Base-by-base conservation (phyloP, 169 alveolate species). In the Cryptosporidium sp. region DNA sequence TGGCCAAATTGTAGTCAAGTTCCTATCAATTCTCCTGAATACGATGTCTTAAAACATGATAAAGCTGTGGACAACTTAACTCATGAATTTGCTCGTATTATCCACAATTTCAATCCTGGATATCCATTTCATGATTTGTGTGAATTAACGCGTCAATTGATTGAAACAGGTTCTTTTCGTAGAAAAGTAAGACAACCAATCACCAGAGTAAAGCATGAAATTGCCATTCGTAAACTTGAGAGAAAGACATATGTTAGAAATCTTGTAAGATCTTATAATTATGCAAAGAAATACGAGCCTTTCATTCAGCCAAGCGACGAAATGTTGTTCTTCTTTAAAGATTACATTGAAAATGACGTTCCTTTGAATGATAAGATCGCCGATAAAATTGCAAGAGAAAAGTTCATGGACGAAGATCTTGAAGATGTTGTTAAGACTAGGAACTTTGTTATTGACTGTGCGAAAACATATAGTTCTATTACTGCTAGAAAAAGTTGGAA, bases 111-210 rank as follows among this genome's bases (percentile, higher is more conserved):
- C 33, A 65, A 62, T 65, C 89, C 89, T 18, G 67, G 75, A 26
- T 80, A 80, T 44, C 89, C 89, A 35, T 80, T 80, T 53, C n/a
- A 35, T 45, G 89, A 80, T 62, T 33, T 80, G 3, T 80, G 89
- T 21, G 80, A 62, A 45, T 33, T 80, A 39, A 80, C 89, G 18
- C 69, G 53, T 1, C 58, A 42, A n/a, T 65, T 80, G 35, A 21
- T 80, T 3, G 21, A 29, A 26, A 45, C 75, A 7, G 75, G 68
- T 2, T 80, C 89, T 5, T 80, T 45, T 42, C 52, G 73, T 37
- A 60, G 73, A 48, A 35, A 80, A 37, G 80, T 65, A 12, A 80
- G 73, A 33, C 75, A 62, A 26, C 75, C 89, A 10, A 48, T 18
- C 18, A 21, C 68, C 18, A 80, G 21, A 21, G 2, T 80, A 10